Conservation (phyloP, 2,329 filamentous ascomycete species). For the Fusarium dimerum region DNA sequence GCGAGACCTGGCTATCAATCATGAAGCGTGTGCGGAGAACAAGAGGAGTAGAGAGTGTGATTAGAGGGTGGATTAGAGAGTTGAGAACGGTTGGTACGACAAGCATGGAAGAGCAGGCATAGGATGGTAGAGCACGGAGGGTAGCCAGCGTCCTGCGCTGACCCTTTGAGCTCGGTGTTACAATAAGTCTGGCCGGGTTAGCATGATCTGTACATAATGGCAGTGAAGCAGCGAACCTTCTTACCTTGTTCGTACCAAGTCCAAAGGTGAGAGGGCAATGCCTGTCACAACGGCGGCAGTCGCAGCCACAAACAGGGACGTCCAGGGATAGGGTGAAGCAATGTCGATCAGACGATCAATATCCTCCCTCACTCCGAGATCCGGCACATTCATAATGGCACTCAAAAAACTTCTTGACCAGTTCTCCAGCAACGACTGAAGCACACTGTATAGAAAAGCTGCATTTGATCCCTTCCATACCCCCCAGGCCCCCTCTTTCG, state of each 20-base stretch:
- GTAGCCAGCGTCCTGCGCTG: slow-evolving; percentile 78
- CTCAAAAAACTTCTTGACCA: slow-evolving; percentile 92
- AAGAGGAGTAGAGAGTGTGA: slow-evolving; percentile 81
- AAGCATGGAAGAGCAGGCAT: slow-evolving; percentile 69
- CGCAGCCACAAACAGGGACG: slow-evolving; percentile 73
- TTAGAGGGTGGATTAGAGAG: slow-evolving; percentile 78
- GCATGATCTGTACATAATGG: slow-evolving; percentile 6
- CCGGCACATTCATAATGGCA: slow-evolving; percentile 85
- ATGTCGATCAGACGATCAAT: slow-evolving; percentile 72
- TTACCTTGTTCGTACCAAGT: slow-evolving; percentile 78
- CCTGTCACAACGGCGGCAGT: slow-evolving; percentile 70
- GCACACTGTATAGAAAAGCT: slow-evolving; percentile 86
- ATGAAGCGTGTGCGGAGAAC: slow-evolving; percentile 82
- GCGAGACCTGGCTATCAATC: slow-evolving; percentile 79
- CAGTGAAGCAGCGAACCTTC: slow-evolving; percentile 21
- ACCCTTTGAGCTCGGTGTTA: slow-evolving; percentile 75
- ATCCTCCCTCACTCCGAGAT: slow-evolving; percentile 74
- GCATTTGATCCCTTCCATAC: slow-evolving; percentile 94
- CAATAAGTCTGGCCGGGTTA: slow-evolving; percentile 64
- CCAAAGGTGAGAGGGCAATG: slow-evolving; percentile 80
- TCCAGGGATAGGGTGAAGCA: slow-evolving; percentile 79
- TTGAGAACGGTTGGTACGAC: slow-evolving; percentile 84
- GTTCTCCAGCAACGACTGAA: slow-evolving; percentile 84
- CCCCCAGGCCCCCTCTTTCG: slow-evolving; percentile 84
- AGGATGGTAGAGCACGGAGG: slow-evolving; percentile 76